A percentile compares a stretch with the other conserved stretches of the same genome.
Conservation (phyloP, 2,329 filamentous ascomycete genomes). For the Verticillium albo-atrum region DNA sequence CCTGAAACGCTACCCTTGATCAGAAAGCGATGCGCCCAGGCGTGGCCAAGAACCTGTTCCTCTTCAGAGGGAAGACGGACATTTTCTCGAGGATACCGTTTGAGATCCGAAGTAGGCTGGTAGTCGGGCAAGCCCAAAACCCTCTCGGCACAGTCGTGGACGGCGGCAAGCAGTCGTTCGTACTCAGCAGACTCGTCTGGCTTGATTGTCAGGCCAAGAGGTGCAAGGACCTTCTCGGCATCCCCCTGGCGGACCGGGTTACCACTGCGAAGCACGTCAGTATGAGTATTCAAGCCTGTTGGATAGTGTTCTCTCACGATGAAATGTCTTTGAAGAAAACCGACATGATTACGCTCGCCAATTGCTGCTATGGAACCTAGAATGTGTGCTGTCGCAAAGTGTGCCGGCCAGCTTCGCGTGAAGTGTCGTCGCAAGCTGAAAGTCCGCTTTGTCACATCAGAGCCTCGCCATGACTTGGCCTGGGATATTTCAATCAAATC, state of each 20-base stretch:
- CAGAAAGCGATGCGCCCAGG: constrained; percentile 46
- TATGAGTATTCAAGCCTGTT: neutral
- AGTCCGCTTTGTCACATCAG: neutral
- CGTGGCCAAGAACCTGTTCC: constrained; percentile 41
- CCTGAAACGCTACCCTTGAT: constrained; percentile 23
- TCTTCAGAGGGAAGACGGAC: constrained; percentile 31
- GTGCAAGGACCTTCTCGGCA: constrained; percentile 27
- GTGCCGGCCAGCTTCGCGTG: neutral
- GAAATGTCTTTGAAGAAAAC: constrained; percentile 34
- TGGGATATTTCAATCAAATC: neutral
- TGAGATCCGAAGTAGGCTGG: constrained; percentile 32
- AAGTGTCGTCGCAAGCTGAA: neutral
- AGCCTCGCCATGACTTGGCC: too few relatives aligned
- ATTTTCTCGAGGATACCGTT: constrained; percentile 38
- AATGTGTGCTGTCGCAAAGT: too few relatives aligned
- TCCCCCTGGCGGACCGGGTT: constrained; percentile 37
- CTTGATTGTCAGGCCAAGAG: constrained; percentile 30
- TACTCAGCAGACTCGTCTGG: constrained; percentile 37
- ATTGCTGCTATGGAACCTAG: too few relatives aligned
- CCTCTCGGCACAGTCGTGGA: constrained; percentile 45
- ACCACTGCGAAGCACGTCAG: constrained; percentile 14
- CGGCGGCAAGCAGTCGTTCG: constrained; percentile 41
- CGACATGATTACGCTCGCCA: constrained; percentile 20
- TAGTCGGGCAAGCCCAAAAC: constrained; percentile 42
- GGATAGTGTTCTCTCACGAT: constrained; percentile 17